phyloP scores from a whole-genome alignment of 2,329 filamentous ascomycete genomes.

The Penicillium sp. region DNA sequence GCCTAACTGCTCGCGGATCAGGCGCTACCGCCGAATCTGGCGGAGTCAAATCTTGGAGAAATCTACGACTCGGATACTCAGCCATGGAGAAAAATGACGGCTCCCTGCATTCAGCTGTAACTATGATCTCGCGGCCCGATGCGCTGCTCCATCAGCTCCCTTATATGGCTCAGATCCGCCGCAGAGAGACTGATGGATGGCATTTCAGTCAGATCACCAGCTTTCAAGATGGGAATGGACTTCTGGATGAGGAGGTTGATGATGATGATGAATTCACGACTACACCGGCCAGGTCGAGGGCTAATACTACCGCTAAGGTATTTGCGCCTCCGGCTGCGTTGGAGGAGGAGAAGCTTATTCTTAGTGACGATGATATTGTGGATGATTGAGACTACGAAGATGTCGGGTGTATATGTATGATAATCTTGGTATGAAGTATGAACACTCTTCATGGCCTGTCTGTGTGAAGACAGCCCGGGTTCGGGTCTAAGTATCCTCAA shows the following conservation, averaged over 20 bases:
- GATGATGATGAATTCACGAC: constrained; percentile 6
- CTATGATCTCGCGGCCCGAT: constrained; percentile 41
- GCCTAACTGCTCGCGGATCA: constrained; percentile 36
- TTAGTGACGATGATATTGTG: constrained; percentile 85
- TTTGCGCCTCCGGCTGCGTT: constrained; percentile 31
- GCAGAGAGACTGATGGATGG: constrained; percentile 43
- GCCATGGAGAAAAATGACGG: constrained; percentile 7
- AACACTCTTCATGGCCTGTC: neutral
- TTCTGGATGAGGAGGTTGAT: constrained; percentile 50
- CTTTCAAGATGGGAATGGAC: constrained; percentile 47
- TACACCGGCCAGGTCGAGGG: constrained; percentile 41
- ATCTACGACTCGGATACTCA: constrained; percentile 14
- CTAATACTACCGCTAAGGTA: constrained; percentile 28
- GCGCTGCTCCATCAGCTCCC: constrained; percentile 78
- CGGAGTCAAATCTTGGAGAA: constrained; percentile 44
- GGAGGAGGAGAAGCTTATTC: constrained; percentile 65
- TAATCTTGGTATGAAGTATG: neutral
- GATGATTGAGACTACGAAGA: constrained; percentile 51
- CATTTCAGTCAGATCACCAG: constrained; percentile 68
- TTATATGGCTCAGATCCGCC: constrained; percentile 71
- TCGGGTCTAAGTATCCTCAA: neutral
- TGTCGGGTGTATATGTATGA: neutral
- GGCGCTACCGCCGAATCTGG: constrained; percentile 3
- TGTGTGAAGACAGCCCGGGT: neutral
- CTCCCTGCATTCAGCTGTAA: constrained; percentile 10